These are phyloP conservation scores for Penicillium diatomitis DNA, from an alignment of 495 filamentous ascomycete genomes.

Conservation along the genomic window DNA sequence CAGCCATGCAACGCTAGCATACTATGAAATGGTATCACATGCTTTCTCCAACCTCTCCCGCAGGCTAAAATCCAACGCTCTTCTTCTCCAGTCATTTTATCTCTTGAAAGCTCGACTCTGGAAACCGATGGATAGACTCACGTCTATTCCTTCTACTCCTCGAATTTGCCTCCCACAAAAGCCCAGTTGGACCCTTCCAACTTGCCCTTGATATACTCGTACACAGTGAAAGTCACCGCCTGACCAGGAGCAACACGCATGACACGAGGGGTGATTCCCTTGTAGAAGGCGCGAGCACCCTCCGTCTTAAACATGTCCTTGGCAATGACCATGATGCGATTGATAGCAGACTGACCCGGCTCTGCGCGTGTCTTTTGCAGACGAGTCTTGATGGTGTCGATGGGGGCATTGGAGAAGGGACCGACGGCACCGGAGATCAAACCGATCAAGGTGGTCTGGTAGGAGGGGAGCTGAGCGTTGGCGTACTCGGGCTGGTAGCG, in stretches of 20 bases:
- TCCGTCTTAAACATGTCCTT: slow-evolving; percentile 96
- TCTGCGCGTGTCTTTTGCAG: slow-evolving; percentile 83
- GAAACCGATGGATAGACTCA: too few species aligned
- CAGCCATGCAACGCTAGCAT: slow-evolving; percentile 21
- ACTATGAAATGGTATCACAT: slow-evolving; percentile 21
- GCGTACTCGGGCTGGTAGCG: slow-evolving; percentile 52
- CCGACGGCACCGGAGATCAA: slow-evolving; percentile 91
- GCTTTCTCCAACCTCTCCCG: slow-evolving; percentile 9
- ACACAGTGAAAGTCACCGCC: slow-evolving; percentile 96
- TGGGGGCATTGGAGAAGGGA: slow-evolving; percentile 90
- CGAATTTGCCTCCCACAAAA: slow-evolving; percentile 57
- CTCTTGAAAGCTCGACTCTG: too few species aligned
- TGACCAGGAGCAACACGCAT: slow-evolving; percentile 98
- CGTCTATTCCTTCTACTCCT: slow-evolving; percentile 46
- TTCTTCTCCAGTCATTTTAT: background rate
- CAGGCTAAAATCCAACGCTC: background rate
- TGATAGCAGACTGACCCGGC: slow-evolving; percentile 68
- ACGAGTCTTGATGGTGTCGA: slow-evolving; percentile 98
- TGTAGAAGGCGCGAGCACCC: slow-evolving; percentile 90
- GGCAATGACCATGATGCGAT: slow-evolving; percentile 68
- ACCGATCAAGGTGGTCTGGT: slow-evolving; percentile 85
- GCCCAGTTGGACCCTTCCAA: slow-evolving; percentile 64
- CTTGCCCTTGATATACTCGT: slow-evolving; percentile 81
- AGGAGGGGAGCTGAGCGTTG: slow-evolving; percentile 61
- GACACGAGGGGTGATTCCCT: slow-evolving; percentile 94